Evolutionary conservation across 352 stramenopile genomes (phyloP), one percentile per base, ranked within the genome.

Genomic region (Globisporangium perplexum): DNA sequence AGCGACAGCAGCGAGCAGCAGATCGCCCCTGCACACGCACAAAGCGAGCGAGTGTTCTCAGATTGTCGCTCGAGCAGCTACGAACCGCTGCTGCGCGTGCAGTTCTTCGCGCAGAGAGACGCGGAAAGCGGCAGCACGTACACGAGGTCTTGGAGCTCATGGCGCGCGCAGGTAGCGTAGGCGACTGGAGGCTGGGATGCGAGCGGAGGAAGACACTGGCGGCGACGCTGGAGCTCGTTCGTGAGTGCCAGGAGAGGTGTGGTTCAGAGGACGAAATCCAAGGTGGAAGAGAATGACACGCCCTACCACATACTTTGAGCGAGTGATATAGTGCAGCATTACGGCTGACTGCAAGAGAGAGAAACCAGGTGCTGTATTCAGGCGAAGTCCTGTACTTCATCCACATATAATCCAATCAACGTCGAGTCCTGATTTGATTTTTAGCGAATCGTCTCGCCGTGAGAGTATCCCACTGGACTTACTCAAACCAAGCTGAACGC

Each of bases 1-100:
- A 84, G 69, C 53, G 79, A 91, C 39, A 94, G 52, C 60, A 90
- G 53, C 38, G 83, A 85, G 64, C 81, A 91, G 59, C 69, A 85
- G 24, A 94, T 54, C 59, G 83, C 83, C 63, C 67, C 80, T 90
- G 46, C 24, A 51, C 45, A 35, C 2, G 5, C 3, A 30, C 3
- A 2, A 30, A 30, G 26, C 26, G 26, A 23, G 11, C 24, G 3
- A 58, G 22, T 1, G 22, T 31, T 20, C 23, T 30, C n/a, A 24
- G 22, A 26, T 26, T 7, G 5, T n/a, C 36, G 28, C 1, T 23
- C 24, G 4, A 63, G 7, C 17, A 26, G 36, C 36, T 42, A 6
- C 14, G 35, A 39, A 22, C 36, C 22, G 4, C 36, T 42, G 33
- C 33, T 38, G 33, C 11, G 33, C 10, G 6, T 7, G 30, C 30